These are phyloP conservation scores for Phoma sp. DNA, from an alignment of 2,329 filamentous ascomycete genomes.

Conservation along the genomic window DNA sequence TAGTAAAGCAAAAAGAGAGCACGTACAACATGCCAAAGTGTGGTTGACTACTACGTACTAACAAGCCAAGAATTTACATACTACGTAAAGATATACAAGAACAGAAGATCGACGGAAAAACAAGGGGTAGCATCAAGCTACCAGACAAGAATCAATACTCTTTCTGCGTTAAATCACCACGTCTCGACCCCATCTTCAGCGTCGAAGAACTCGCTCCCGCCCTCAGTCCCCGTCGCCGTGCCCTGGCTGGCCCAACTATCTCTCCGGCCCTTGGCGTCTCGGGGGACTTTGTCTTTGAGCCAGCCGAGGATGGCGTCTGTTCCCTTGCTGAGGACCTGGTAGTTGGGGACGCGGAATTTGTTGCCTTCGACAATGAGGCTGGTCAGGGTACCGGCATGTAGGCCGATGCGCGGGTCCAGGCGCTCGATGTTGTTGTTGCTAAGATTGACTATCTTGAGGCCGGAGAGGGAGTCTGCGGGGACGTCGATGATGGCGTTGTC, in stretches of 20 bases:
- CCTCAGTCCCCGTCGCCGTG: conserved; percentile 2
- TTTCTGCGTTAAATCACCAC: not conserved
- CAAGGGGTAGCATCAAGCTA: no score
- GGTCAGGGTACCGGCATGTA: conserved; percentile 71
- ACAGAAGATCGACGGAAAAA: no score
- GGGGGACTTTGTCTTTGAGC: conserved; percentile 76
- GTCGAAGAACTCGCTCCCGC: conserved; percentile 14
- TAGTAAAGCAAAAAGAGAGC: no score
- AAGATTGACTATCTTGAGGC: conserved; percentile 77
- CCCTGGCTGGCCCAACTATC: not conserved
- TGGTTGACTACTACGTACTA: no score
- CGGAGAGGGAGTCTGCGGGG: conserved; percentile 74
- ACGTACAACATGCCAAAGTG: no score
- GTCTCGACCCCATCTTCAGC: not conserved
- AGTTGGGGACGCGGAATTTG: conserved; percentile 84
- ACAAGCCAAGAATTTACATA: no score
- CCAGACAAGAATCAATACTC: no score
- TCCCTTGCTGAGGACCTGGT: conserved; percentile 82
- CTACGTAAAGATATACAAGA: no score
- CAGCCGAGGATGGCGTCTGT: conserved; percentile 84
- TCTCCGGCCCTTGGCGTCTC: not conserved
- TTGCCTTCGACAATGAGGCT: conserved; percentile 83
- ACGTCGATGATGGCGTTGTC: conserved; percentile 82
- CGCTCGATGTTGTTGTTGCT: conserved; percentile 85
- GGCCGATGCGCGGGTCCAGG: conserved; percentile 79